Conservation (phyloP, 805 yeast species). For the Hemisphaericaspora nanyangensis region DNA sequence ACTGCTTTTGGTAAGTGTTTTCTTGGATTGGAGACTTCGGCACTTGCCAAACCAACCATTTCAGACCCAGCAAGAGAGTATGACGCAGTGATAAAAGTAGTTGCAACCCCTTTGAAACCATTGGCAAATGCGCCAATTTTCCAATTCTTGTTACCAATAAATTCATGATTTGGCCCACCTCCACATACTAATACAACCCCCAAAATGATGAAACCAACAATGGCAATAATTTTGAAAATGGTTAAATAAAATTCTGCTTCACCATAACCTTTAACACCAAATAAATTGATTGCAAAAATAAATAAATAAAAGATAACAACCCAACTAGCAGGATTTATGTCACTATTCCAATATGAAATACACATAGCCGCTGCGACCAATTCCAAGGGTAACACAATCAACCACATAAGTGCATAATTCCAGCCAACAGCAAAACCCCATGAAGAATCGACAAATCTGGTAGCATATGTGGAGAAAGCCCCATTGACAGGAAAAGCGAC, state of each 20-base stretch:
- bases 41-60: constrained; percentile 36
- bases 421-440: constrained; percentile 42
- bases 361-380: constrained; percentile 38
- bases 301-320: constrained; percentile 30
- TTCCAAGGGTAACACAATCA: constrained; percentile 34
- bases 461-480: constrained; percentile 37
- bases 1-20: constrained; percentile 39
- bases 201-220: constrained; percentile 33
- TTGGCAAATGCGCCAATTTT: constrained; percentile 31
- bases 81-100: constrained; percentile 36
- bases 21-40: constrained; percentile 38
- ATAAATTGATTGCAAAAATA: constrained; percentile 25
- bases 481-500: constrained; percentile 41
- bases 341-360: constrained; percentile 29
- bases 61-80: constrained; percentile 36
- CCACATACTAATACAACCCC: constrained; percentile 36
- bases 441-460: constrained; percentile 33
- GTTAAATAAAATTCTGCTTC: constrained; percentile 33
- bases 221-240: constrained; percentile 29
- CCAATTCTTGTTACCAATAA: constrained; percentile 32
- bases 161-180: constrained; percentile 36
- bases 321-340: constrained; percentile 37
- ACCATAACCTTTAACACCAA: constrained; percentile 37
- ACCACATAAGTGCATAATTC: constrained; percentile 38
- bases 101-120: constrained; percentile 37